Conservation (phyloP, 768 basidiomycete species). For the Boletus patriciae region DNA sequence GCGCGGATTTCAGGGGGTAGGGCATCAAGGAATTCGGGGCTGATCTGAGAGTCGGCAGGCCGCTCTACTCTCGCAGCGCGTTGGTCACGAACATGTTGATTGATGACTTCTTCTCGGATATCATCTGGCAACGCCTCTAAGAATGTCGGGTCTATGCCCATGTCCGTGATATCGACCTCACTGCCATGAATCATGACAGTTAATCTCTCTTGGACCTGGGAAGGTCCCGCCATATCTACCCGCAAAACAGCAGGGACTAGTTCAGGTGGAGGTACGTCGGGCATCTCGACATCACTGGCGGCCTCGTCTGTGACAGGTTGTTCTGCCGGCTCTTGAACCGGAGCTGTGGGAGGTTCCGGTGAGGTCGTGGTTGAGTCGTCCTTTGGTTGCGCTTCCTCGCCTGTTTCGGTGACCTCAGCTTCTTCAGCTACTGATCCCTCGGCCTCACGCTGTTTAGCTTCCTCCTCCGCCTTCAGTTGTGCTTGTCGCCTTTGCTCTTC, state of each 20-base stretch:
- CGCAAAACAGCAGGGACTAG: slow-evolving; percentile 18
- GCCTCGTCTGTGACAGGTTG: slow-evolving; percentile 35
- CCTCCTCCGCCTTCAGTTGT: slow-evolving; percentile 57
- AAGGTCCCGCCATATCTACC: slow-evolving; percentile 28
- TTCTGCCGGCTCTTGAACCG: slow-evolving; percentile 16
- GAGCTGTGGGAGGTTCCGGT: slow-evolving; percentile 4
- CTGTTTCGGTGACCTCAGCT: slow-evolving; percentile 36
- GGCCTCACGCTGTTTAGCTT: slow-evolving; percentile 39
- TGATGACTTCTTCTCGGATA: slow-evolving; percentile 97
- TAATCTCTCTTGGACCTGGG: slow-evolving; percentile 58
- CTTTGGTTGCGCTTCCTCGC: slow-evolving; percentile 11
- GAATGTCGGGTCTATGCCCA: slow-evolving; percentile 97
- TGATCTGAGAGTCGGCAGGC: slow-evolving; percentile 85
- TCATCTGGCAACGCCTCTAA: slow-evolving; percentile 97
- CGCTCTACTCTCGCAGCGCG: slow-evolving; percentile 73
- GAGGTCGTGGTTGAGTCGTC: slow-evolving; percentile 16
- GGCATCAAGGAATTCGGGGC: slow-evolving; percentile 92
- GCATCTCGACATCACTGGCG: slow-evolving; percentile 51
- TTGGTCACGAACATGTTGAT: slow-evolving; percentile 94
- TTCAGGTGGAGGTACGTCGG: slow-evolving; percentile 35
- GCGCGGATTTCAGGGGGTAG: slow-evolving; percentile 95
- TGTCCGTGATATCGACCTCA: slow-evolving; percentile 95
- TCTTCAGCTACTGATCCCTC: slow-evolving; percentile 33
- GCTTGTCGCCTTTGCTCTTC: slow-evolving; percentile 41
- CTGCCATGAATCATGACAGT: slow-evolving; percentile 92